Conservation (phyloP, 257 asterid genomes). For the Thymus quinquecostatus region DNA sequence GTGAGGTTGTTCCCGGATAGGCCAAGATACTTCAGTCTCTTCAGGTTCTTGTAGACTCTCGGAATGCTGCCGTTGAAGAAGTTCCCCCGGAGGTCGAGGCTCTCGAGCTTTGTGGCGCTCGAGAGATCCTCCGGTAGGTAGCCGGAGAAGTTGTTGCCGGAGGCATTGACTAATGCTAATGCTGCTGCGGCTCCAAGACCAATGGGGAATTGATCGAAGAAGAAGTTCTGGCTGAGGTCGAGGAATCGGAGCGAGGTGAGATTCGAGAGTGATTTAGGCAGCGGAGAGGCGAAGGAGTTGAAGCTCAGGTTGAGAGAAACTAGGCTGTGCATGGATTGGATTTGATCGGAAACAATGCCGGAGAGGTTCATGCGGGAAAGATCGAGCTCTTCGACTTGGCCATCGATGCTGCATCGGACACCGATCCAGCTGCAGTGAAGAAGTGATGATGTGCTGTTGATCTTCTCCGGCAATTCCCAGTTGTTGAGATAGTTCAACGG, state of each 20-base stretch:
- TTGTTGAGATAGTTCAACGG: conserved; percentile 54
- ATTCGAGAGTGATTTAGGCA: conserved; percentile 56
- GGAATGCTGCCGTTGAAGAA: conserved; percentile 77
- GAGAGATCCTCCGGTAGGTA: conserved; percentile 64
- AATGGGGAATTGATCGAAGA: conserved; percentile 48
- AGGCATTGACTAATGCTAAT: conserved; percentile 52
- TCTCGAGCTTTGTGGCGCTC: conserved; percentile 55
- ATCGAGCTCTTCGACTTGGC: conserved; percentile 54
- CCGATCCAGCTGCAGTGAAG: conserved; percentile 75
- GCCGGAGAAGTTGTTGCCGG: conserved; percentile 80
- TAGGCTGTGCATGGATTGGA: conserved; percentile 48
- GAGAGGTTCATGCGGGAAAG: conserved; percentile 71
- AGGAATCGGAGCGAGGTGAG: conserved; percentile 49
- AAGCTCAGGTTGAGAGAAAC: conserved; percentile 47
- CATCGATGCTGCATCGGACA: conserved; percentile 61
- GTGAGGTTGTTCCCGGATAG: conserved; percentile 57
- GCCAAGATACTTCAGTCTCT: conserved; percentile 66
- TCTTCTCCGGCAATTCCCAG: conserved; percentile 50
- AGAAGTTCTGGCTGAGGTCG: conserved; percentile 74
- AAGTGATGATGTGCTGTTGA: conserved; percentile 33
- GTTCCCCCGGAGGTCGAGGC: conserved; percentile 74
- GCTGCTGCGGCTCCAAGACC: conserved; percentile 56
- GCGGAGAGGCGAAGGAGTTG: conserved; percentile 57
- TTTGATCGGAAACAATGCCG: conserved; percentile 51
- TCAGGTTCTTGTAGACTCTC: conserved; percentile 49